A percentile compares a stretch with the other conserved stretches of the same genome.
These are phyloP conservation scores for Pyrrhoderma noxium DNA, from an alignment of 1,284 basidiomycete species.

Conservation along the genomic window DNA sequence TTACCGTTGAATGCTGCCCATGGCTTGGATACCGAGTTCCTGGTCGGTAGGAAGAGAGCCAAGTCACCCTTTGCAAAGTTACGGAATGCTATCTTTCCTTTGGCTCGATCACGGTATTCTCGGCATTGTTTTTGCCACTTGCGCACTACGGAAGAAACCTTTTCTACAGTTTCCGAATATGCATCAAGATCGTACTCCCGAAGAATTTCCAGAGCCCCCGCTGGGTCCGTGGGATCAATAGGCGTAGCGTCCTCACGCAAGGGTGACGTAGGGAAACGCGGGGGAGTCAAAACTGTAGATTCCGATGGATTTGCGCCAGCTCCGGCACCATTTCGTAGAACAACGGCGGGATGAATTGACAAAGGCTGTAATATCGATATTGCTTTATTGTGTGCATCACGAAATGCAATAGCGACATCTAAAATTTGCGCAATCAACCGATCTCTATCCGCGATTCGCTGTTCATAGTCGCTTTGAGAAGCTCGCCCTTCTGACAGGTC, in stretches of 20 bases:
- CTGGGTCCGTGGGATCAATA: conserved; percentile 67
- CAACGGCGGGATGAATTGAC: conserved; percentile 47
- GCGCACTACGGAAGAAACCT: conserved; percentile 78
- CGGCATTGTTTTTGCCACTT: conserved; percentile 98
- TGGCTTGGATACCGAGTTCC: conserved; percentile 85
- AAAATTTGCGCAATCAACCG: conserved; percentile 66
- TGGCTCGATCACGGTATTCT: conserved; percentile 85
- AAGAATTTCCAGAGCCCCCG: conserved; percentile 58
- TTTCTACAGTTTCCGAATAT: conserved; percentile 75
- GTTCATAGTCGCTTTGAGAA: conserved; percentile 62
- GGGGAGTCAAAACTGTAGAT: conserved; percentile 40
- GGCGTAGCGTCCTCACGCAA: conserved; percentile 58
- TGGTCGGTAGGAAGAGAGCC: conserved; percentile 90
- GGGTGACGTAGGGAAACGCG: conserved; percentile 40
- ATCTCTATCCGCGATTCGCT: conserved; percentile 49
- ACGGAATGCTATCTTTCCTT: conserved; percentile 90
- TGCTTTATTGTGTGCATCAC: conserved; percentile 65
- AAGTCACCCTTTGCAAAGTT: conserved; percentile 92
- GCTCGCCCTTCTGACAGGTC: conserved; percentile 53
- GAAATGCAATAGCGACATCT: conserved; percentile 67
- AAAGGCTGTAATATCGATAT: conserved; percentile 54
- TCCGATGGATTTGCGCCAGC: conserved; percentile 30
- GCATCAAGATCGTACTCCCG: conserved; percentile 75
- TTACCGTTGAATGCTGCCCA: conserved; percentile 29
- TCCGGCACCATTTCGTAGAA: conserved; percentile 25